These are phyloP conservation scores for Psidium guajava DNA, from an alignment of 345 rosid genomes.

Conservation along the genomic window DNA sequence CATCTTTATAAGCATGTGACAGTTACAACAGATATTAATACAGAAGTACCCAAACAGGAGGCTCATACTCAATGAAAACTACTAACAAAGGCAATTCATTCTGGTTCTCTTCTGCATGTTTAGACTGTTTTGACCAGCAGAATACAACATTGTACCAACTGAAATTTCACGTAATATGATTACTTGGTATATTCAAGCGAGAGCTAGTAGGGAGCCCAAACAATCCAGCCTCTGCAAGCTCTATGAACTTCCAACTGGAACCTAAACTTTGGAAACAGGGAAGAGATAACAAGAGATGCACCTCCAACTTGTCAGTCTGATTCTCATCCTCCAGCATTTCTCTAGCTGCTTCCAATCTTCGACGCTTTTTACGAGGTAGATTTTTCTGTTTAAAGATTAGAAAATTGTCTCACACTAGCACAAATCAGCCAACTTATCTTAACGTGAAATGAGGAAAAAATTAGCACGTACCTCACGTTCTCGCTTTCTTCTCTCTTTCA, in stretches of 20 bases:
- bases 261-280: neutral
- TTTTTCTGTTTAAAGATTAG: slow-evolving; percentile 49
- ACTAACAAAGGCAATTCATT: neutral
- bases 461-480: slow-evolving; percentile 59
- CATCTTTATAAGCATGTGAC: neutral
- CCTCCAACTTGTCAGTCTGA: slow-evolving; percentile 25
- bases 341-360: slow-evolving; percentile 90
- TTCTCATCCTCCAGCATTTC: slow-evolving; percentile 84
- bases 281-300: slow-evolving; percentile 14
- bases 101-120: neutral
- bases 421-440: neutral
- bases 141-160: neutral
- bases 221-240: neutral
- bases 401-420: neutral
- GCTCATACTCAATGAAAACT: neutral
- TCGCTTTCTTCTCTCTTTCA: slow-evolving; percentile 87
- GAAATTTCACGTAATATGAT: neutral
- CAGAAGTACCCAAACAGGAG: neutral
- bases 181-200: neutral
- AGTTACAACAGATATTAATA: neutral
- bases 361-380: slow-evolving; percentile 77
- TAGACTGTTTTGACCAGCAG: neutral
- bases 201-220: neutral
- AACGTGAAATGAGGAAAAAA: neutral
- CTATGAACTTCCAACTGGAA: neutral